These are phyloP conservation scores for Paramyrothecium roridum DNA, from an alignment of 2,329 filamentous ascomycete species.

Conservation along the genomic window DNA sequence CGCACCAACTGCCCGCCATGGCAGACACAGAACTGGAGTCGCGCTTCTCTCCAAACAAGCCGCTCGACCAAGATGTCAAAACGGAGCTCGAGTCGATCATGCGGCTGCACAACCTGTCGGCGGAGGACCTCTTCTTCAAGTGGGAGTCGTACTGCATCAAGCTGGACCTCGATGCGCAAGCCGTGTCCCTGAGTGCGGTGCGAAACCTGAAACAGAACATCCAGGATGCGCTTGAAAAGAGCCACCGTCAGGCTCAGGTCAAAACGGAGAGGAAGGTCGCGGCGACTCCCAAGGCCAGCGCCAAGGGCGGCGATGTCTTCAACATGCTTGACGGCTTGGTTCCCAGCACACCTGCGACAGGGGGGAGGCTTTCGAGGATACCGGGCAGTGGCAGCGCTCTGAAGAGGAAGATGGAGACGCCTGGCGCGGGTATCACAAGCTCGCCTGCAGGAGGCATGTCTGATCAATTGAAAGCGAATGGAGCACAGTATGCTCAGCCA, in stretches of 20 bases:
- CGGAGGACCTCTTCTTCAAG: conserved; percentile 93
- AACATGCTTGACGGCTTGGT: conserved; percentile 76
- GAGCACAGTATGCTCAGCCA: conserved; percentile 18
- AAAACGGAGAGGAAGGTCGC: conserved; percentile 60
- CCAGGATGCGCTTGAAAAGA: conserved; percentile 78
- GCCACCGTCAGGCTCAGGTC: conserved; percentile 61
- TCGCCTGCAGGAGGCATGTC: conserved; percentile 29
- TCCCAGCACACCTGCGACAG: conserved; percentile 56
- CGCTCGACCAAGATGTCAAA: conserved; percentile 73
- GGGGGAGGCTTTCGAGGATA: conserved; percentile 37
- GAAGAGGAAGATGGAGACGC: conserved; percentile 27
- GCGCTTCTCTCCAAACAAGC: conserved; percentile 32
- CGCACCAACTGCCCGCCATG: conserved; percentile 23
- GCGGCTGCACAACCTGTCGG: conserved; percentile 74
- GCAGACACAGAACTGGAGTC: conserved; percentile 30
- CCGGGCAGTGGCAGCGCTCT: conserved; percentile 23
- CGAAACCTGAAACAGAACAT: conserved; percentile 82
- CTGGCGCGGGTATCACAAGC: conserved; percentile 20
- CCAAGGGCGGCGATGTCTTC: conserved; percentile 67
- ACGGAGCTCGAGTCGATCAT: conserved; percentile 82
- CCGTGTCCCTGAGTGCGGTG: conserved; percentile 64
- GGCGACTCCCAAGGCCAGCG: conserved; percentile 58
- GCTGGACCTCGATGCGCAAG: conserved; percentile 77
- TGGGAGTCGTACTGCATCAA: conserved; percentile 98
- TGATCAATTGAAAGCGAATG: conserved; percentile 26